Evolutionary conservation across 805 yeast genomes (phyloP).

Genomic region (Saturnispora sekii): DNA sequence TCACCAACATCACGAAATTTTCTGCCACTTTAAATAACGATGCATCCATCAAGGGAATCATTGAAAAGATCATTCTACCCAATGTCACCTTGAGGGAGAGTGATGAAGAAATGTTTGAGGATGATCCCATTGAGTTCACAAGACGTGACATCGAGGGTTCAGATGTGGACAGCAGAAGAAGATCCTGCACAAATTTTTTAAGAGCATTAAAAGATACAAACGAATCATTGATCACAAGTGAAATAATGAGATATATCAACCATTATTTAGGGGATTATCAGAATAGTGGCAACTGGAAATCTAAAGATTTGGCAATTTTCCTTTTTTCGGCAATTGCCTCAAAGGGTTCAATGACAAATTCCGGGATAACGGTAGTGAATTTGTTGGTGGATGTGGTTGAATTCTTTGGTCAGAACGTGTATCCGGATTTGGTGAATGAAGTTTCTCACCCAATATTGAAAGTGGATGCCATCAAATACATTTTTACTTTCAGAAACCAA

Average conservation of each 20-base stretch:
- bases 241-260: slow-evolving; percentile 64
- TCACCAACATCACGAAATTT: slow-evolving; percentile 61
- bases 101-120: slow-evolving; percentile 91
- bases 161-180: slow-evolving; percentile 84
- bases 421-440: slow-evolving; percentile 61
- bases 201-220: slow-evolving; percentile 76
- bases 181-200: slow-evolving; percentile 86
- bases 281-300: slow-evolving; percentile 79
- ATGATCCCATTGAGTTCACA: slow-evolving; percentile 90
- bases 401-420: slow-evolving; percentile 74
- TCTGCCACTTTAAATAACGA: slow-evolving; percentile 52
- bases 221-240: slow-evolving; percentile 62
- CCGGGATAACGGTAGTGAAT: slow-evolving; percentile 85
- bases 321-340: slow-evolving; percentile 85
- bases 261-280: slow-evolving; percentile 44
- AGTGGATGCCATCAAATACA: slow-evolving; percentile 88
- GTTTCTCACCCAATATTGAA: slow-evolving; percentile 66
- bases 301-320: slow-evolving; percentile 79
- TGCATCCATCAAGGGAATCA: slow-evolving; percentile 59
- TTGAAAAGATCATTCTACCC: slow-evolving; percentile 80
- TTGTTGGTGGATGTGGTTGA: slow-evolving; percentile 75
- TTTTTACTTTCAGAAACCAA: slow-evolving; percentile 86
- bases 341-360: slow-evolving; percentile 76
- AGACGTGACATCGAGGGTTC: slow-evolving; percentile 93
- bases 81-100: slow-evolving; percentile 76